These are phyloP conservation scores for Sarcodon aspratus DNA, from an alignment of 768 basidiomycete genomes.

Conservation along the genomic window DNA sequence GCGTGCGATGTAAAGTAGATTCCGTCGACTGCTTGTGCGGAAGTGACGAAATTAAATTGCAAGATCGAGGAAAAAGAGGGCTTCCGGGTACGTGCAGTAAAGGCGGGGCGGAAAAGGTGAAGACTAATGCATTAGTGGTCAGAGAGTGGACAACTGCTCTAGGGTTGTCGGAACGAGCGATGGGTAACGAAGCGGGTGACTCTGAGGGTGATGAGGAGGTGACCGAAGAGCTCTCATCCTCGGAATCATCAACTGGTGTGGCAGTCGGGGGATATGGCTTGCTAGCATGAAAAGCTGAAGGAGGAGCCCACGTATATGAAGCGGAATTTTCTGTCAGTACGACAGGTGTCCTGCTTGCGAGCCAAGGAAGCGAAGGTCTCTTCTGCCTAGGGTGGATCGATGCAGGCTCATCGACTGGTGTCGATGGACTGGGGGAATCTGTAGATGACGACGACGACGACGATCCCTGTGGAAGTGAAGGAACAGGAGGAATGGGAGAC, in stretches of 20 bases:
- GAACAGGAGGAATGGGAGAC: slow-evolving; percentile 10
- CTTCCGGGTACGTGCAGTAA: slow-evolving; percentile 26
- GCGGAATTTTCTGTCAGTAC: not conserved
- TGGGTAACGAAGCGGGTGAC: slow-evolving; percentile 11
- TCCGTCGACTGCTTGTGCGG: slow-evolving; percentile 30
- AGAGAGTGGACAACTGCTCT: slow-evolving; percentile 27
- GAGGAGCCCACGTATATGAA: not conserved
- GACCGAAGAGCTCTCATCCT: slow-evolving; percentile 23
- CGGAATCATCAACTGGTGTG: not conserved
- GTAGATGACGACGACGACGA: slow-evolving; percentile 56
- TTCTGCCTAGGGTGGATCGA: not conserved
- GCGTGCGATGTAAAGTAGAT: slow-evolving; percentile 36
- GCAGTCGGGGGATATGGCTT: slow-evolving; percentile 2
- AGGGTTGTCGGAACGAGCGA: slow-evolving; percentile 19
- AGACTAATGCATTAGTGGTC: slow-evolving; percentile 35
- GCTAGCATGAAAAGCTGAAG: not conserved
- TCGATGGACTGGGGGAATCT: slow-evolving; percentile 37
- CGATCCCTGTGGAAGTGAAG: slow-evolving; percentile 22
- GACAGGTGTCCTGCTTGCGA: not conserved
- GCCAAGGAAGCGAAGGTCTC: not conserved
- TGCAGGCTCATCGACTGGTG: slow-evolving; percentile 43
- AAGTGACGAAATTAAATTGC: slow-evolving; percentile 24
- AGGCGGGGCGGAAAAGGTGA: slow-evolving; percentile 33
- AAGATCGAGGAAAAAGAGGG: slow-evolving; percentile 47
- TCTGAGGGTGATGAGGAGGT: slow-evolving; percentile 8